These are phyloP conservation scores for Breynia disticha DNA, from an alignment of 441 rosid genomes.

Conservation along the genomic window DNA sequence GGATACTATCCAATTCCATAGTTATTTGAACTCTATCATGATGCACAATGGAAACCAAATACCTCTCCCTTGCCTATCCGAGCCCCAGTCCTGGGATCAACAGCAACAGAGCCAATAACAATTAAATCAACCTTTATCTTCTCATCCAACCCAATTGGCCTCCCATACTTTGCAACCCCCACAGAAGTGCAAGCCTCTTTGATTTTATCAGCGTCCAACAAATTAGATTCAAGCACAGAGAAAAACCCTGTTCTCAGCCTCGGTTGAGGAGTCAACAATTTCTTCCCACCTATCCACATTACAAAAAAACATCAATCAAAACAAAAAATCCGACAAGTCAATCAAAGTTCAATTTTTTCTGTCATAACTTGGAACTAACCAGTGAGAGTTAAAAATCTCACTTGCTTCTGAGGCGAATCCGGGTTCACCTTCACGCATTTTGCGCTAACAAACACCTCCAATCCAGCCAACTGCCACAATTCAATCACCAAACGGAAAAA, in stretches of 20 bases:
- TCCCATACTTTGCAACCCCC: slow-evolving; percentile 86
- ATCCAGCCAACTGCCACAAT: slow-evolving; percentile 31
- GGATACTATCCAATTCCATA: no score
- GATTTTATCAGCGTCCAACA: slow-evolving; percentile 36
- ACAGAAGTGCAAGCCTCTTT: slow-evolving; percentile 70
- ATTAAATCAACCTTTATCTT: slow-evolving; percentile 68
- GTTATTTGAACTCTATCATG: not conserved
- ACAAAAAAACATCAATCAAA: not conserved
- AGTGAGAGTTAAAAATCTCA: slow-evolving; percentile 48
- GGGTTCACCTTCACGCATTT: slow-evolving; percentile 59
- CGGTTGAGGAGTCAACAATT: slow-evolving; percentile 81
- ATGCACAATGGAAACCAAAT: not conserved
- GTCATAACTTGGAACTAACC: slow-evolving; percentile 28
- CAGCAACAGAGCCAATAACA: slow-evolving; percentile 91
- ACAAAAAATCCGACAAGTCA: not conserved
- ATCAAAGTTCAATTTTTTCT: not conserved
- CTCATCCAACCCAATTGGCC: slow-evolving; percentile 68
- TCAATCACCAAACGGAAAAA: not conserved
- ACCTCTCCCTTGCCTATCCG: slow-evolving; percentile 97
- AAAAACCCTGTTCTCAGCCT: slow-evolving; percentile 85
- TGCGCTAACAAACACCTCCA: slow-evolving; percentile 34
- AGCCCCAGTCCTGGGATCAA: slow-evolving; percentile 71
- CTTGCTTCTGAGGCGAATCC: slow-evolving; percentile 73
- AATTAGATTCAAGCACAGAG: slow-evolving; percentile 51
- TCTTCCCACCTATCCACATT: slow-evolving; percentile 48